Conservation (phyloP, 371 early-diverging fungal genomes). For the Chytridium lagenaria region DNA sequence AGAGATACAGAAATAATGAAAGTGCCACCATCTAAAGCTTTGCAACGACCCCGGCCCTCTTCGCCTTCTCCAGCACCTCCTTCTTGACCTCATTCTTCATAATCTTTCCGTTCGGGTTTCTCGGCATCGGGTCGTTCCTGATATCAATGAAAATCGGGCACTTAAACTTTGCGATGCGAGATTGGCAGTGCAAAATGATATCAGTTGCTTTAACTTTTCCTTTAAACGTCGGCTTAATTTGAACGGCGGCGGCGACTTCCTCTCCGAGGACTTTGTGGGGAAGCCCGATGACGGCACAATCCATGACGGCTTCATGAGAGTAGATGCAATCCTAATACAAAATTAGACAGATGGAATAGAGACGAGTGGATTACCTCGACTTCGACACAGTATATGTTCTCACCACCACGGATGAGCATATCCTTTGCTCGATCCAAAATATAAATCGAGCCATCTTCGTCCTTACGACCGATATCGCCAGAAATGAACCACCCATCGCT, state of each 20-base stretch:
- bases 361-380: constrained; percentile 21
- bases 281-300: constrained; percentile 34
- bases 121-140: constrained; percentile 22
- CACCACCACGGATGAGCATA: constrained; percentile 43
- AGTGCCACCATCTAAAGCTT: too few relatives aligned
- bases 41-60: too few relatives aligned
- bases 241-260: constrained; percentile 35
- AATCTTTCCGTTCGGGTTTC: constrained; percentile 36
- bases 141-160: constrained; percentile 32
- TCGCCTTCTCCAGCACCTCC: constrained; percentile 11
- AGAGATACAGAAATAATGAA: too few relatives aligned
- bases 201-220: background rate
- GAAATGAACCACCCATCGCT: constrained; percentile 36
- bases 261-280: constrained; percentile 34
- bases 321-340: constrained; percentile 13
- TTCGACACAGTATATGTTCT: constrained; percentile 40
- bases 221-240: background rate
- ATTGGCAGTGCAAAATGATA: constrained; percentile 15
- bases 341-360: constrained; percentile 1
- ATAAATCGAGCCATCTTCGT: constrained; percentile 36
- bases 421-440: constrained; percentile 40
- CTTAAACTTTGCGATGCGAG: constrained; percentile 32
- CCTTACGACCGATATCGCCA: constrained; percentile 36
- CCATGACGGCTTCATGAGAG: constrained; percentile 27
- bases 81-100: constrained; percentile 26